Evolutionary conservation across 108 stramenopile species (phyloP).

Genomic region (Nitzschia sp.): DNA sequence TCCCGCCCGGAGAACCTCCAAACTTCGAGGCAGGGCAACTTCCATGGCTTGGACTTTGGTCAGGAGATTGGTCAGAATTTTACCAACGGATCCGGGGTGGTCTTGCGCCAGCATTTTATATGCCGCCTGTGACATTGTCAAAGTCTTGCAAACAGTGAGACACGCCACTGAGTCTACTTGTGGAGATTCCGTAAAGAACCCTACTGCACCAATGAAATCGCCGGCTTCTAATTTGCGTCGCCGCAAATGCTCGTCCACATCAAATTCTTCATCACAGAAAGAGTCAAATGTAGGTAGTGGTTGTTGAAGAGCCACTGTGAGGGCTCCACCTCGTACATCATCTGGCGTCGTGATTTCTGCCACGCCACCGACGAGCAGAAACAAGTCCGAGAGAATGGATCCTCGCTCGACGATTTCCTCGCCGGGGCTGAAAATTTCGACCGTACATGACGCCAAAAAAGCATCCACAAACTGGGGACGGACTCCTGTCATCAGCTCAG

Average conservation of each 20-base stretch:
- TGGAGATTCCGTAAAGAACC: slow-evolving; percentile 66
- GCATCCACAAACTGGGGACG: slow-evolving; percentile 62
- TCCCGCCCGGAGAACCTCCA: slow-evolving; percentile 41
- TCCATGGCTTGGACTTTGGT: slow-evolving; percentile 23
- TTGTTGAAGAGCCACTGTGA: background rate
- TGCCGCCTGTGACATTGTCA: slow-evolving; percentile 40
- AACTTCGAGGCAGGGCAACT: slow-evolving; percentile 21
- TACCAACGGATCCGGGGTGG: slow-evolving; percentile 51
- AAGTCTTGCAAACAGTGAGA: slow-evolving; percentile 51
- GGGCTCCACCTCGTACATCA: background rate
- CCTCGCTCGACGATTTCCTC: slow-evolving; percentile 52
- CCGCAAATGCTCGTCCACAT: background rate
- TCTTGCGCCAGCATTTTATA: slow-evolving; percentile 54
- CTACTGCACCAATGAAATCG: slow-evolving; percentile 50
- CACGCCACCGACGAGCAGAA: slow-evolving; percentile 56
- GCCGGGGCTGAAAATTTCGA: slow-evolving; percentile 65
- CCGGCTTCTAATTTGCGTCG: slow-evolving; percentile 11
- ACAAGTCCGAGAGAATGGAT: slow-evolving; percentile 48
- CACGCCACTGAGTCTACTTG: slow-evolving; percentile 40
- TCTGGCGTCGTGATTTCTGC: slow-evolving; percentile 25
- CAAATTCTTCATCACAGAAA: background rate
- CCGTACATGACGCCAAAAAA: slow-evolving; percentile 49
- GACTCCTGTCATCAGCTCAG: slow-evolving; percentile 43
- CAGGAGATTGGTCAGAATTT: slow-evolving; percentile 52
- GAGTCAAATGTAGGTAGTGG: no score